Evolutionary conservation across 2,329 filamentous ascomycete species (phyloP).

Genomic region (Sporothrix curviconia): DNA sequence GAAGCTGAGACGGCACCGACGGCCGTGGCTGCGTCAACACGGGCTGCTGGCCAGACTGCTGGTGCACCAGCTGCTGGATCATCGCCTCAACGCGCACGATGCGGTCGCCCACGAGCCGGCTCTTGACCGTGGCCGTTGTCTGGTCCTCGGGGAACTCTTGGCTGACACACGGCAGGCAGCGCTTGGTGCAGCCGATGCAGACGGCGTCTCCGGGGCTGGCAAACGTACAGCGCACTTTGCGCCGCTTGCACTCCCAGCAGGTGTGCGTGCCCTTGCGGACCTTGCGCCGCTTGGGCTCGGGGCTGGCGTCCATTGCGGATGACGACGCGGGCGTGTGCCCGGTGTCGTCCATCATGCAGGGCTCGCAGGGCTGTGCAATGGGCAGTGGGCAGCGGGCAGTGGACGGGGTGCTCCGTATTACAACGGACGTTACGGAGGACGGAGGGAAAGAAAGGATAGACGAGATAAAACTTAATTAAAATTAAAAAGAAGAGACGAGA

Average conservation of each 20-base stretch:
- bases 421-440: not conserved
- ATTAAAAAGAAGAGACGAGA: not conserved
- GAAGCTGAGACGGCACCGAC: no score
- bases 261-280: slow-evolving; percentile 35
- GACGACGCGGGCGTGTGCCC: not conserved
- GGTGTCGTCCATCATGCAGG: not conserved
- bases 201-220: slow-evolving; percentile 25
- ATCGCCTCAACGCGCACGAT: slow-evolving; percentile 17
- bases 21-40: no score
- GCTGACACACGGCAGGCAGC: slow-evolving; percentile 36
- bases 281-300: slow-evolving; percentile 13
- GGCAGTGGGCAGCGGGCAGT: no score
- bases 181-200: slow-evolving; percentile 40
- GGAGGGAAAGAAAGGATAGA: not conserved
- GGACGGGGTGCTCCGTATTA: no score
- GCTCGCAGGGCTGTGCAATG: no score
- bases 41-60: not conserved
- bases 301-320: not conserved
- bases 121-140: slow-evolving; percentile 11
- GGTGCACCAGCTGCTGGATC: slow-evolving; percentile 14
- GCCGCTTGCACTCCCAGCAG: slow-evolving; percentile 52
- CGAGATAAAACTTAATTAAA: not conserved
- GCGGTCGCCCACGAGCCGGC: slow-evolving; percentile 17
- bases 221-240: slow-evolving; percentile 47
- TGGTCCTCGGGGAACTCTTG: slow-evolving; percentile 39